These are phyloP conservation scores for Blastobotrys parvus DNA, from an alignment of 805 yeast genomes.

Conservation along the genomic window DNA sequence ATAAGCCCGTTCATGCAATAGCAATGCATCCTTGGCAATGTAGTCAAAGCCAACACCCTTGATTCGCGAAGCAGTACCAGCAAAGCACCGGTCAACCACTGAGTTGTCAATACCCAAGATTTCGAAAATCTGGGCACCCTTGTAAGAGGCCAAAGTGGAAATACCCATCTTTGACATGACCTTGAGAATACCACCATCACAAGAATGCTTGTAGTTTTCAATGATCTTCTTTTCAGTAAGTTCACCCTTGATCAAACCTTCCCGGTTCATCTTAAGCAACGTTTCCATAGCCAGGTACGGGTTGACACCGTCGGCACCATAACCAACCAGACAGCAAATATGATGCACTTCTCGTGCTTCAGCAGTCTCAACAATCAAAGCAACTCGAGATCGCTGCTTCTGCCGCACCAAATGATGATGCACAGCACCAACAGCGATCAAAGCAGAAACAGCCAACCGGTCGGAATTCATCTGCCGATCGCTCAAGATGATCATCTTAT, in stretches of 20 bases:
- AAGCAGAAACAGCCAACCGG: constrained; percentile 74
- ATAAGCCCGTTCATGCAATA: constrained; percentile 86
- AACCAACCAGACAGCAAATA: constrained; percentile 87
- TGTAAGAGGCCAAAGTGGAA: constrained; percentile 94
- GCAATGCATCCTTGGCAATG: constrained; percentile 93
- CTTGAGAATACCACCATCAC: constrained; percentile 87
- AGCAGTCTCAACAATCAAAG: constrained; percentile 84
- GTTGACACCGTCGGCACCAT: constrained; percentile 94
- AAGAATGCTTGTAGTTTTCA: constrained; percentile 72
- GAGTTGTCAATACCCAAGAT: constrained; percentile 93
- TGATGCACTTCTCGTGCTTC: constrained; percentile 98
- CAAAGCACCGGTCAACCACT: constrained; percentile 90
- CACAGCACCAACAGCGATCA: constrained; percentile 93
- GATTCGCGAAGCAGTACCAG: constrained; percentile 96
- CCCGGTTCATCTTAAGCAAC: constrained; percentile 71
- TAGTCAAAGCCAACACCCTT: constrained; percentile 93
- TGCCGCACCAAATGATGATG: constrained; percentile 94
- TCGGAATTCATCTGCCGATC: constrained; percentile 56
- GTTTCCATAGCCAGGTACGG: constrained; percentile 94
- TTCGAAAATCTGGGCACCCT: constrained; percentile 98
- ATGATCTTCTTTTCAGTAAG: constrained; percentile 54
- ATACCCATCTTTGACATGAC: constrained; percentile 99
- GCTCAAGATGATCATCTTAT: constrained; percentile 66
- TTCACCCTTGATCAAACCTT: constrained; percentile 47
- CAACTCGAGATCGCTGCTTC: constrained; percentile 93